Percentiles rank a stretch among this genome's conserved stretches.
Evolutionary conservation across 495 filamentous ascomycete species (phyloP).

Genomic region (Immersiella caudata): DNA sequence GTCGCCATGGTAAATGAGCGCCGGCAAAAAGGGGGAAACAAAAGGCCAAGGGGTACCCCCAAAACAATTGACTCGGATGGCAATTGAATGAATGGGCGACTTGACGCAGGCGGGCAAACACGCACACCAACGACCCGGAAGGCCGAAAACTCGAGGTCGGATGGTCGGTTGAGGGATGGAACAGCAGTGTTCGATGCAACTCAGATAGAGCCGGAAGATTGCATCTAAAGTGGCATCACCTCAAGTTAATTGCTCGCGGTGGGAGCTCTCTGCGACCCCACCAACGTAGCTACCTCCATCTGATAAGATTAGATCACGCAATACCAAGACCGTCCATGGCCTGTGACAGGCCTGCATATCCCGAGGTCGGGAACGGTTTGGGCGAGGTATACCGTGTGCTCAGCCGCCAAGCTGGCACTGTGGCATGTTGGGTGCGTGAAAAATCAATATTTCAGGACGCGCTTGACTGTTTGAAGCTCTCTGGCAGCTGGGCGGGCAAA

Average conservation of each 20-base stretch:
- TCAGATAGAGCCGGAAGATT: neutral
- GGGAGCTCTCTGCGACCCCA: neutral
- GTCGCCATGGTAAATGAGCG: neutral
- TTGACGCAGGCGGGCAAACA: neutral
- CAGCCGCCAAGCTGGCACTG: conserved; percentile 2
- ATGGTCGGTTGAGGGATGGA: neutral
- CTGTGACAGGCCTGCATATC: neutral
- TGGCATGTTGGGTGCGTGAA: neutral
- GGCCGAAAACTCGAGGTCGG: neutral
- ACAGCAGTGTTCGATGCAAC: too few relatives aligned
- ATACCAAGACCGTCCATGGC: neutral
- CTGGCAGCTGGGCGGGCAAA: neutral
- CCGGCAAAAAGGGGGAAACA: too few relatives aligned
- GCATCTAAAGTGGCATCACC: neutral
- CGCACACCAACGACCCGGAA: neutral
- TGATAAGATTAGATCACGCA: conserved; percentile 23
- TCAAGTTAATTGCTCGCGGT: neutral
- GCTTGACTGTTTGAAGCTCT: neutral
- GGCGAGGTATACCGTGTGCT: conserved; percentile 19
- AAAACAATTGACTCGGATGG: neutral
- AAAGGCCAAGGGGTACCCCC: too few relatives aligned
- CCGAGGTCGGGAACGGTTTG: neutral
- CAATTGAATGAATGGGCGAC: too few relatives aligned
- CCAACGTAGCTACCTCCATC: conserved; percentile 1
- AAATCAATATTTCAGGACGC: neutral